phyloP scores from a whole-genome alignment of 2,329 filamentous ascomycete genomes.

The Monosporascus sp. region DNA sequence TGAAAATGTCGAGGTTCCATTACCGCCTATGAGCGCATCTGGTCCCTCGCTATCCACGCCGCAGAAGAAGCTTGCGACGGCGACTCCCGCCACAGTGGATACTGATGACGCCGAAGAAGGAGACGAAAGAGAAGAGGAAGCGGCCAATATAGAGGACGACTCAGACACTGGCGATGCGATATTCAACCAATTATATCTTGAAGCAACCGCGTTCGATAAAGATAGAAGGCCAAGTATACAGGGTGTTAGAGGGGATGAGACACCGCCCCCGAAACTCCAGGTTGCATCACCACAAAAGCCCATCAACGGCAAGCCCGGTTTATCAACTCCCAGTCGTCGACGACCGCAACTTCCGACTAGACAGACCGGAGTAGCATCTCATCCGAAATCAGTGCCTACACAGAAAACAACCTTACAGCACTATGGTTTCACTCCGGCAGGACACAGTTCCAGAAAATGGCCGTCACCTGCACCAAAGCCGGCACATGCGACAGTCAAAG shows the following conservation, averaged over 20 bases:
- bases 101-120: slow-evolving; percentile 13
- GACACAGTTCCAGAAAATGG: slow-evolving; percentile 14
- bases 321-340: background rate
- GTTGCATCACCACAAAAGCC: background rate
- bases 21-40: slow-evolving; percentile 22
- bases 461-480: background rate
- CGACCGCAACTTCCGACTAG: background rate
- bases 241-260: background rate
- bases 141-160: slow-evolving; percentile 15
- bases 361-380: background rate
- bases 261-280: background rate
- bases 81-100: background rate
- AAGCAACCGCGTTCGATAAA: slow-evolving; percentile 6
- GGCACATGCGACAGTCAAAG: background rate
- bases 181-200: slow-evolving; percentile 20
- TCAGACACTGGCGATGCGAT: slow-evolving; percentile 23
- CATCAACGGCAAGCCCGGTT: background rate
- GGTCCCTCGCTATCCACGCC: slow-evolving; percentile 37
- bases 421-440: slow-evolving; percentile 23
- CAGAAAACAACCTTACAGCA: slow-evolving; percentile 2
- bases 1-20: slow-evolving; percentile 19
- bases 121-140: slow-evolving; percentile 11
- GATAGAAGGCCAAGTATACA: background rate
- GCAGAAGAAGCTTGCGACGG: slow-evolving; percentile 24
- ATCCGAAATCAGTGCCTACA: background rate